Evolutionary conservation across 1,139 yeast species (phyloP).

Genomic region (Debaryomycetaceae sp.): DNA sequence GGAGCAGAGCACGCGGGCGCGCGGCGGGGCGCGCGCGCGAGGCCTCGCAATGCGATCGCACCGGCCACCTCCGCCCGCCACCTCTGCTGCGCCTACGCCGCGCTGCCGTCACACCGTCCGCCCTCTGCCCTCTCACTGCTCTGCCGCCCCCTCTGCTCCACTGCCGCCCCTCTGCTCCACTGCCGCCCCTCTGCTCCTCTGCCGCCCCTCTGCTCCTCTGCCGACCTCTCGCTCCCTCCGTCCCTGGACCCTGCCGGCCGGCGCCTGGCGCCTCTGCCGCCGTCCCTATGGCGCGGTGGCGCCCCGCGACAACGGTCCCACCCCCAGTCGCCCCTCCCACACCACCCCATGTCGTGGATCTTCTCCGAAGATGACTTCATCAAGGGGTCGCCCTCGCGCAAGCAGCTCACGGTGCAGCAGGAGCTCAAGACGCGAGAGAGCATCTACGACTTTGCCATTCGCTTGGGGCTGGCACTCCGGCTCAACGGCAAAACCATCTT

Average conservation of each 20-base stretch:
- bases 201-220: too few relatives aligned
- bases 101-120: too few relatives aligned
- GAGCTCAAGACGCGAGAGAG: conserved; percentile 37
- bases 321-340: background rate
- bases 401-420: conserved; percentile 24
- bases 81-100: too few relatives aligned
- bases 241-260: background rate
- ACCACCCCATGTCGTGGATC: conserved; percentile 21
- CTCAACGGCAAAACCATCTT: conserved; percentile 42
- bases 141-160: too few relatives aligned
- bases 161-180: too few relatives aligned
- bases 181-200: too few relatives aligned
- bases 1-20: too few relatives aligned
- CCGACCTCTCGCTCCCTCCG: background rate
- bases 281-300: too few relatives aligned
- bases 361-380: conserved; percentile 30
- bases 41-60: too few relatives aligned
- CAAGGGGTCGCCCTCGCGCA: conserved; percentile 28
- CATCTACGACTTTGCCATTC: conserved; percentile 37
- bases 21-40: too few relatives aligned
- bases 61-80: too few relatives aligned
- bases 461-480: conserved; percentile 33
- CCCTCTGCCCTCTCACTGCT: too few relatives aligned
- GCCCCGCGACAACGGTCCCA: background rate
- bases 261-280: background rate